Evolutionary conservation across 2,329 filamentous ascomycete genomes (phyloP).

Genomic region (Aspergillus sp.): DNA sequence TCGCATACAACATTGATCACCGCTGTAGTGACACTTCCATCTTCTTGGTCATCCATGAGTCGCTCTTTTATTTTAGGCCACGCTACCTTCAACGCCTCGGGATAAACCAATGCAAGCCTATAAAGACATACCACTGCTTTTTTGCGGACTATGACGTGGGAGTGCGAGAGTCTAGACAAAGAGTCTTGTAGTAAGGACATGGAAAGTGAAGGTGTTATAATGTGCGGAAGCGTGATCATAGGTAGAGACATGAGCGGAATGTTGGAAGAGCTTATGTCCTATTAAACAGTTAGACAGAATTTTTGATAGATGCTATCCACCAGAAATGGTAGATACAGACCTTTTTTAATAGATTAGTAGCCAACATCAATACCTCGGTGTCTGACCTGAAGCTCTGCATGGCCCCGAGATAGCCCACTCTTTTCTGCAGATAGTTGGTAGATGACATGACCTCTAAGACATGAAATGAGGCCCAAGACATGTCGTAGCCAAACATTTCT

Average conservation of each 20-base stretch:
- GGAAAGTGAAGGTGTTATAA: constrained; percentile 86
- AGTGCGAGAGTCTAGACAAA: constrained; percentile 77
- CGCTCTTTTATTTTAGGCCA: constrained; percentile 98
- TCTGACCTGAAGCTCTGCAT: constrained; percentile 94
- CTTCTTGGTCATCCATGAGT: constrained; percentile 80
- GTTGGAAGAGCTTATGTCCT: constrained; percentile 57
- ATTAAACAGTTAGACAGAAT: constrained; percentile 9
- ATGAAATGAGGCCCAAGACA: constrained; percentile 99
- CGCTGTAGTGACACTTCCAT: constrained; percentile 86
- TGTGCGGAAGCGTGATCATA: constrained; percentile 81
- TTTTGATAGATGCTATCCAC: neutral
- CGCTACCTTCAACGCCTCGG: constrained; percentile 80
- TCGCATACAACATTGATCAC: constrained; percentile 97
- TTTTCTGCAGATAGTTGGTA: constrained; percentile 86
- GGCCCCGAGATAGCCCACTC: constrained; percentile 87
- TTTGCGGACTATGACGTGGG: constrained; percentile 76
- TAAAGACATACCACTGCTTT: constrained; percentile 95
- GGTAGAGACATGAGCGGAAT: constrained; percentile 74
- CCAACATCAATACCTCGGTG: constrained; percentile 94
- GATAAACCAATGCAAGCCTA: constrained; percentile 87
- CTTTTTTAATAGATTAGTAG: constrained; percentile 95
- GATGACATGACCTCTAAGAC: constrained; percentile 99
- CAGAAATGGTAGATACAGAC: constrained; percentile 29
- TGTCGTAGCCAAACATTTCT: constrained; percentile 98
- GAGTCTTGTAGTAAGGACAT: constrained; percentile 82